Conservation (phyloP, 2,329 filamentous ascomycete species). For the Neofusicoccum umdonicola region DNA sequence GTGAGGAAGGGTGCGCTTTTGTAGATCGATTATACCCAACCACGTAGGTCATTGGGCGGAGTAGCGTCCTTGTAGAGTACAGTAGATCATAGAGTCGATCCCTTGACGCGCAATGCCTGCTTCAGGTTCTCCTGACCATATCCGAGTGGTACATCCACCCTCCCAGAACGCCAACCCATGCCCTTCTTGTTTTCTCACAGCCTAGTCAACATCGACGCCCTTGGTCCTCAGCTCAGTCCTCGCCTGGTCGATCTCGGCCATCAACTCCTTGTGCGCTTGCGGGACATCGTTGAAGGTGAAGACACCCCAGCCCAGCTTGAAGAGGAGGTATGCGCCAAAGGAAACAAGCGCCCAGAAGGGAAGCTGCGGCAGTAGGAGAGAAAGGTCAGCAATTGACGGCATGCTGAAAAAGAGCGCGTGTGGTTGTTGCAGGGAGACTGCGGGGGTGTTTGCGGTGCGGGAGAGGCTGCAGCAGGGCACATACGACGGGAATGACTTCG, state of each 20-base stretch:
- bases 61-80: conserved; percentile 1
- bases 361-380: conserved; percentile 56
- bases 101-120: background rate
- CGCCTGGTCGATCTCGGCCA: conserved; percentile 77
- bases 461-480: conserved; percentile 36
- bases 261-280: conserved; percentile 83
- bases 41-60: background rate
- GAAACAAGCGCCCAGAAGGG: conserved; percentile 90
- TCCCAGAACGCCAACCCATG: conserved; percentile 1
- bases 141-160: background rate
- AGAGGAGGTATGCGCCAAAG: conserved; percentile 88
- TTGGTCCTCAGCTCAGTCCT: conserved; percentile 69
- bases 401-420: background rate
- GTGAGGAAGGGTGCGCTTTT: background rate
- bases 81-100: background rate
- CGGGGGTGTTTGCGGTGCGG: background rate
- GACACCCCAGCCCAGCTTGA: conserved; percentile 87
- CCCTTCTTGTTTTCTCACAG: background rate
- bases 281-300: conserved; percentile 97
- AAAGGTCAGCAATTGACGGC: conserved; percentile 2
- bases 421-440: conserved; percentile 14
- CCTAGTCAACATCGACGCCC: conserved; percentile 75
- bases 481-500: conserved; percentile 85
- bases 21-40: conserved; percentile 8
- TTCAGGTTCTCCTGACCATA: background rate